These are phyloP conservation scores for Emergomyces africanus DNA, from an alignment of 2,329 filamentous ascomycete genomes.

Conservation along the genomic window DNA sequence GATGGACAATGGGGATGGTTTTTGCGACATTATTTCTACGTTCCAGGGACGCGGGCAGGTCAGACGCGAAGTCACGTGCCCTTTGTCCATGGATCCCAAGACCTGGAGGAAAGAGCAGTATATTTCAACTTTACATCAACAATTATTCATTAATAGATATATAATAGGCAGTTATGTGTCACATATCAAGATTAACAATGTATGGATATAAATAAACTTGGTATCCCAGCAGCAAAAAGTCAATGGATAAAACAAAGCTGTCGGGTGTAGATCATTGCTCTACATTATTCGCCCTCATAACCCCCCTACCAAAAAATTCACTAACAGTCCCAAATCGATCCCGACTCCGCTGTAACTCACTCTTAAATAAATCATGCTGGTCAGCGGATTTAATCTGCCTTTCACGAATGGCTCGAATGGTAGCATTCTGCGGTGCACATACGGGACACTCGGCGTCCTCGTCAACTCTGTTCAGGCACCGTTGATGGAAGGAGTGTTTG, in stretches of 20 bases:
- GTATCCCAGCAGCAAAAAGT: neutral
- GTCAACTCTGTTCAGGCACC: conserved; percentile 61
- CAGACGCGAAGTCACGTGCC: neutral
- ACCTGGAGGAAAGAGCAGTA: no score
- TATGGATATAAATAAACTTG: neutral
- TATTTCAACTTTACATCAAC: no score
- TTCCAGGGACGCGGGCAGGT: neutral
- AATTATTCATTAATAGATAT: neutral
- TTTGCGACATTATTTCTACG: neutral
- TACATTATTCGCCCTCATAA: conserved; percentile 48
- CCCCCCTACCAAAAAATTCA: conserved; percentile 88
- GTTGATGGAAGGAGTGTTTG: conserved; percentile 92
- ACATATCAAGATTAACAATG: neutral
- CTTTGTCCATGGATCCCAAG: no score
- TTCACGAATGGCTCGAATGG: conserved; percentile 72
- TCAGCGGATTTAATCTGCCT: conserved; percentile 78
- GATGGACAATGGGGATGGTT: neutral
- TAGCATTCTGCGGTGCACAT: conserved; percentile 72
- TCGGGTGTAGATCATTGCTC: neutral
- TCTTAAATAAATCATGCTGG: conserved; percentile 78
- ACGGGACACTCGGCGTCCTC: conserved; percentile 68
- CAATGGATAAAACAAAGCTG: neutral
- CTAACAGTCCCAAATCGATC: conserved; percentile 85
- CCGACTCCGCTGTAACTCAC: conserved; percentile 61
- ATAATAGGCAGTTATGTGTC: neutral